phyloP scores from a whole-genome alignment of 306 rosid genomes.

The Cercis canadensis region DNA sequence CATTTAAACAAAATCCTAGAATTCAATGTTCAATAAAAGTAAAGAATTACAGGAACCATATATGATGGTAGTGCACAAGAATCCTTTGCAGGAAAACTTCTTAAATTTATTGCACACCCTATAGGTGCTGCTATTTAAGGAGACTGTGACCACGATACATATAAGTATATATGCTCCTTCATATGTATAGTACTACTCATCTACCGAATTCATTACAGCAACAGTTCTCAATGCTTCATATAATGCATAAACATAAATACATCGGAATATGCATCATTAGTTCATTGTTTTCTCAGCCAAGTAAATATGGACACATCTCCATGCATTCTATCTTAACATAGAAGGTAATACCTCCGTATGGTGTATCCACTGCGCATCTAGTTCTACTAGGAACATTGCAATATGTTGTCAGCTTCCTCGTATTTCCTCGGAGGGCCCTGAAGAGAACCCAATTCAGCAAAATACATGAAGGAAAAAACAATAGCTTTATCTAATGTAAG shows the following conservation, averaged over 20 bases:
- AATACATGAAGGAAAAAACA: background rate
- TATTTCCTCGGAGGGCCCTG: constrained; percentile 51
- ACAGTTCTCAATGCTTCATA: constrained; percentile 11
- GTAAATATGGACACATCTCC: background rate
- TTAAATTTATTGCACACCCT: no score
- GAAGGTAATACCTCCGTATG: constrained; percentile 67
- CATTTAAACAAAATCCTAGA: no score
- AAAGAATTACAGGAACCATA: background rate
- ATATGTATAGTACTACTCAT: background rate
- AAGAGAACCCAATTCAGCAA: constrained; percentile 12
- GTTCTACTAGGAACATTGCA: constrained; percentile 31
- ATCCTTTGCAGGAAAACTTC: background rate
- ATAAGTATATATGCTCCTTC: background rate
- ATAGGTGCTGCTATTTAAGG: background rate
- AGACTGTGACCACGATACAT: background rate
- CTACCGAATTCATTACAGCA: background rate
- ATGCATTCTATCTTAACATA: background rate
- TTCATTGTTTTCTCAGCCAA: constrained; percentile 4
- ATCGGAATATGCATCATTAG: background rate
- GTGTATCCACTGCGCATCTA: constrained; percentile 75
- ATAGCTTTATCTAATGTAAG: background rate
- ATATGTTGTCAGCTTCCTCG: constrained; percentile 33
- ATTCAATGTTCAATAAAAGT: no score
- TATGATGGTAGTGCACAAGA: background rate
- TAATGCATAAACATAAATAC: background rate